Evolutionary conservation across 768 basidiomycete species (phyloP).

Genomic region (Lactifluus rugatus): DNA sequence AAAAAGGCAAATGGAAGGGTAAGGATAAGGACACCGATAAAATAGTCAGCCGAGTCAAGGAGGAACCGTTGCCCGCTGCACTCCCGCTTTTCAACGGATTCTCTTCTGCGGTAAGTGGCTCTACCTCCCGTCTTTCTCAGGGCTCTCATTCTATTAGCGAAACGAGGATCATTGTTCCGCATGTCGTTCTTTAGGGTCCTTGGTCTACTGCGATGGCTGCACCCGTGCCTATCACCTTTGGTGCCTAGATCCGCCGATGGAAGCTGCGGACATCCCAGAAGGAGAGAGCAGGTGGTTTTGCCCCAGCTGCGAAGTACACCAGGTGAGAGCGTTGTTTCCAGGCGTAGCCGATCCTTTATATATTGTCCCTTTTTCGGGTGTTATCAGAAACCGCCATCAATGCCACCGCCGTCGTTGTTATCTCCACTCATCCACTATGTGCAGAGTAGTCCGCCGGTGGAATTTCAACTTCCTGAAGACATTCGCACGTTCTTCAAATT

Average conservation of each 20-base stretch:
- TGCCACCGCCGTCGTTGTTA: conserved; percentile 57
- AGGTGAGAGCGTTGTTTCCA: conserved; percentile 36
- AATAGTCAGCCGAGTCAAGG: conserved; percentile 32
- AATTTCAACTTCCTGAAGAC: conserved; percentile 82
- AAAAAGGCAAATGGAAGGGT: conserved; percentile 40
- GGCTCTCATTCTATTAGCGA: conserved; percentile 26
- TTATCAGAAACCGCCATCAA: conserved; percentile 54
- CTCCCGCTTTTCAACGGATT: conserved; percentile 29
- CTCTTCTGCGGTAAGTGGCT: conserved; percentile 30
- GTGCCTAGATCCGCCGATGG: conserved; percentile 95
- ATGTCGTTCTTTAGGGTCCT: conserved; percentile 69
- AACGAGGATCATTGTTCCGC: conserved; percentile 85
- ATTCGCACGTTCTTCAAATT: conserved; percentile 78
- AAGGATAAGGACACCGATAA: conserved; percentile 28
- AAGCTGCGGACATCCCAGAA: conserved; percentile 77
- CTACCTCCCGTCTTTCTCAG: neutral
- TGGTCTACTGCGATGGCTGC: conserved; percentile 97
- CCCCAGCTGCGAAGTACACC: conserved; percentile 54
- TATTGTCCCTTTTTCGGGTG: conserved; percentile 7
- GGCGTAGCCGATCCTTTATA: conserved; percentile 16
- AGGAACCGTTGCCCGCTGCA: conserved; percentile 33
- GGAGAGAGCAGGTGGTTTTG: conserved; percentile 68
- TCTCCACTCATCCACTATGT: conserved; percentile 64
- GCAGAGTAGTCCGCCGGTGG: conserved; percentile 59
- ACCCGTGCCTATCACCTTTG: conserved; percentile 92